phyloP scores from a whole-genome alignment of 2,329 filamentous ascomycete species.

The Phyllosticta capitalensis region DNA sequence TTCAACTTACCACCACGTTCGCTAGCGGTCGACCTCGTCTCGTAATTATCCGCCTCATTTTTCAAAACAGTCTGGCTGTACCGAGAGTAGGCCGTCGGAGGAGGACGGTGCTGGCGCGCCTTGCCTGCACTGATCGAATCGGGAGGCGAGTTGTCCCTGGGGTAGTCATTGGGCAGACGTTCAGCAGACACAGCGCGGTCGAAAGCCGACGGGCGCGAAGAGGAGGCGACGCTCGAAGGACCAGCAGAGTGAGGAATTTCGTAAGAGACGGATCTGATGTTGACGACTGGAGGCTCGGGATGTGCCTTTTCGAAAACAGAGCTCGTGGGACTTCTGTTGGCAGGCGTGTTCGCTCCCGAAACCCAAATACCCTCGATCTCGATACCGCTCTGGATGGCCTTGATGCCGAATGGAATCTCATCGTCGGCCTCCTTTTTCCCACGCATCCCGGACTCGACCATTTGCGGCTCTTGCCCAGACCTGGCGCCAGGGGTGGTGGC shows the following conservation, averaged over 20 bases:
- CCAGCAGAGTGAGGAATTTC: conserved; percentile 18
- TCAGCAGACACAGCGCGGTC: conserved; percentile 31
- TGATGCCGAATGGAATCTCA: conserved; percentile 76
- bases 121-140: conserved; percentile 5
- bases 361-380: conserved; percentile 71
- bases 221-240: conserved; percentile 26
- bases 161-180: conserved; percentile 19
- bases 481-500: conserved; percentile 26
- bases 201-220: conserved; percentile 24
- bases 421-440: conserved; percentile 38
- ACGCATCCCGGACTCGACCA: conserved; percentile 47
- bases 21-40: not conserved
- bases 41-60: not conserved
- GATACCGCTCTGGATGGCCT: conserved; percentile 73
- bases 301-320: not conserved
- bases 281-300: not conserved
- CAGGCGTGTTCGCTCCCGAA: conserved; percentile 36
- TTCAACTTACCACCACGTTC: conserved; percentile 3
- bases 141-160: not conserved
- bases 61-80: conserved; percentile 27
- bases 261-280: not conserved
- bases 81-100: conserved; percentile 26
- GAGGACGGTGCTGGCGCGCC: conserved; percentile 18
- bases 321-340: conserved; percentile 24
- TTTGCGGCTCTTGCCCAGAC: conserved; percentile 41